Percentiles rank a stretch among this genome's conserved stretches.
Evolutionary conservation across 768 basidiomycete genomes (phyloP).

Genomic region (Leccinum obscurum): DNA sequence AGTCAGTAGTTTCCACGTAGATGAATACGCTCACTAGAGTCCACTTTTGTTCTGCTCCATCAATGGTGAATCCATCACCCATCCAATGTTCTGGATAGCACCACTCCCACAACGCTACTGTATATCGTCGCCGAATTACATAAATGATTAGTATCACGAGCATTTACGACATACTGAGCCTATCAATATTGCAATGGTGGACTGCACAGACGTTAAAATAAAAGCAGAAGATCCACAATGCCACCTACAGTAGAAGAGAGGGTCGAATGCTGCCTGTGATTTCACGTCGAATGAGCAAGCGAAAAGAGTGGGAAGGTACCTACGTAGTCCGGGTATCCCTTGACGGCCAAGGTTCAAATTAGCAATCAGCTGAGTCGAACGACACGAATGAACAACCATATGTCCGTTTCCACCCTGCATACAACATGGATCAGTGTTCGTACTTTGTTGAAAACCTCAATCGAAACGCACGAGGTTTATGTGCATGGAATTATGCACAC

Average conservation of each 20-base stretch:
- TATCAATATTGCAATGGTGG: slow-evolving; percentile 28
- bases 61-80: slow-evolving; percentile 21
- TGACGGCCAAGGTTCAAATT: background rate
- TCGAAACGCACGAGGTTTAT: slow-evolving; percentile 15
- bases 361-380: background rate
- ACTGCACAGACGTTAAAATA: slow-evolving; percentile 11
- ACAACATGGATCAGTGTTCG: background rate
- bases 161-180: slow-evolving; percentile 13
- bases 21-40: slow-evolving; percentile 20
- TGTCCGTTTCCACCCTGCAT: slow-evolving; percentile 28
- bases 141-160: background rate
- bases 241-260: slow-evolving; percentile 27
- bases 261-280: slow-evolving; percentile 25
- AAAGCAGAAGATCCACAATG: background rate
- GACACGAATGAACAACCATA: slow-evolving; percentile 21
- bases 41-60: slow-evolving; percentile 18
- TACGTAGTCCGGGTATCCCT: slow-evolving; percentile 27
- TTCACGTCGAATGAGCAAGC: background rate
- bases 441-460: background rate
- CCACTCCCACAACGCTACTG: slow-evolving; percentile 34
- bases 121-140: background rate
- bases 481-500: slow-evolving; percentile 23
- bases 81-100: slow-evolving; percentile 32
- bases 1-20: background rate
- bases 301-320: background rate